Base-by-base conservation (phyloP, 1,284 basidiomycete genomes). In the Sporisorium graminicola region DNA sequence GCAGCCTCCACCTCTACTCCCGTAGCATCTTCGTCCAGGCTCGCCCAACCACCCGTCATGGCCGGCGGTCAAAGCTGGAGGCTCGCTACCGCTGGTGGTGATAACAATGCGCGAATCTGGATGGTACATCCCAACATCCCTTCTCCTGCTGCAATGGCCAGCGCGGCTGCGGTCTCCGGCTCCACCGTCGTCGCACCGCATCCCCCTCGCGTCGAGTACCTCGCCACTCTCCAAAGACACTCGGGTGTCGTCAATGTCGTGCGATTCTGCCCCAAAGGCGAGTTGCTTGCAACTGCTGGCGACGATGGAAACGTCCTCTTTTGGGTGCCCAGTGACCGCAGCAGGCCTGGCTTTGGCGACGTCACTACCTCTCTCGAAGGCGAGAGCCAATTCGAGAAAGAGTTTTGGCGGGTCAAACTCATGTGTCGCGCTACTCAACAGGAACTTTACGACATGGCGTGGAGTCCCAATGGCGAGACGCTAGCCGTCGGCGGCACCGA, bases 191-290 rank as follows among this genome's bases (percentile, higher is more conserved):
- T 77, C 4, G 66, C 77, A 13, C 77, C 81, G 6, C 77, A 85
- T 59, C 77, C 83, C 10, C 93, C 96, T n/a, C 90, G 94, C 62
- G 92, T 96, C 55, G 97, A 99, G 85, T 99, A 98, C 85, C 91
- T 98, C 27, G 92, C 97, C 2, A 99, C 96, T 0, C 90, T 99
- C 57, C 92, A 90, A 79, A 91, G 94, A 82, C 96, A 99, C 86
- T 94, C 94, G 13, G 94, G 94, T 24, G 91, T 95, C 6, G 96
- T 99, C 71, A 99, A 99, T 78, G 96, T 97, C 16, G 96, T 97
- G 26, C 89, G 96, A 51, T 99, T 94, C 88, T 95, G 93, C 81
- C 96, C 96, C 9, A 63, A 65, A 24, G 83, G 82, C 24, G 84
- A 84, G 24, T 46, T 81, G 20, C 67, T 84, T 2, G 83, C 82